A percentile compares a stretch with the other conserved stretches of the same genome.
Evolutionary conservation across 305 asterid species (phyloP).

Genomic region (Nicotiana rustica): DNA sequence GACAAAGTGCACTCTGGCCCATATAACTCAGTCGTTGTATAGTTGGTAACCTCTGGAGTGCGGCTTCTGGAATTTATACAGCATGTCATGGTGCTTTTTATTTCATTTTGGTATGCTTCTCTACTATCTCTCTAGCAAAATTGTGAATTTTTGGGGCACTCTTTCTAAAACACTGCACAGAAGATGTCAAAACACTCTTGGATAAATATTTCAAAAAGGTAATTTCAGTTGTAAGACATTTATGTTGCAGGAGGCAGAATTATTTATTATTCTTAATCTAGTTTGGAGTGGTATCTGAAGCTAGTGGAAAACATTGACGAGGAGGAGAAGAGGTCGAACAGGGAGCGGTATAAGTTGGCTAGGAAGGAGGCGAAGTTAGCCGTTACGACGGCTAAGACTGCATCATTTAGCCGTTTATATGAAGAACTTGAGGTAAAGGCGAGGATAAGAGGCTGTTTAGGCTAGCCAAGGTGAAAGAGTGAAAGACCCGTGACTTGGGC

Average conservation of each 20-base stretch:
- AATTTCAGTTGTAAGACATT: not conserved
- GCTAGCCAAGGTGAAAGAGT: too few species aligned
- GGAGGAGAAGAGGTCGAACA: too few species aligned
- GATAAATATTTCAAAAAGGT: not conserved
- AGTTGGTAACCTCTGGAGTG: not conserved
- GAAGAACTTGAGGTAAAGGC: too few species aligned
- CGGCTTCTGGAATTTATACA: not conserved
- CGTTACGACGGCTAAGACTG: too few species aligned
- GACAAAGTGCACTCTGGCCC: not conserved
- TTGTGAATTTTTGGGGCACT: not conserved
- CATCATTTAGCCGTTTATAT: too few species aligned
- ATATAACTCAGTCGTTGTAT: not conserved
- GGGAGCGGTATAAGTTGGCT: too few species aligned
- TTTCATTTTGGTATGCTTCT: slow-evolving; percentile 8
- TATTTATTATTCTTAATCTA: not conserved
- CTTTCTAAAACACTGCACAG: not conserved
- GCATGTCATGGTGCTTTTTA: not conserved
- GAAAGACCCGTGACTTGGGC: too few species aligned
- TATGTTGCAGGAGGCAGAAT: not conserved
- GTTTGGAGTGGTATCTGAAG: too few species aligned
- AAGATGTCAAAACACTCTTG: not conserved
- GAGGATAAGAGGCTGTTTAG: too few species aligned
- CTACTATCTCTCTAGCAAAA: not conserved
- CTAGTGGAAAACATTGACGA: too few species aligned
- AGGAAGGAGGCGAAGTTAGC: too few species aligned